Conservation (phyloP, 441 rosid genomes). For the Populus hybrid region DNA sequence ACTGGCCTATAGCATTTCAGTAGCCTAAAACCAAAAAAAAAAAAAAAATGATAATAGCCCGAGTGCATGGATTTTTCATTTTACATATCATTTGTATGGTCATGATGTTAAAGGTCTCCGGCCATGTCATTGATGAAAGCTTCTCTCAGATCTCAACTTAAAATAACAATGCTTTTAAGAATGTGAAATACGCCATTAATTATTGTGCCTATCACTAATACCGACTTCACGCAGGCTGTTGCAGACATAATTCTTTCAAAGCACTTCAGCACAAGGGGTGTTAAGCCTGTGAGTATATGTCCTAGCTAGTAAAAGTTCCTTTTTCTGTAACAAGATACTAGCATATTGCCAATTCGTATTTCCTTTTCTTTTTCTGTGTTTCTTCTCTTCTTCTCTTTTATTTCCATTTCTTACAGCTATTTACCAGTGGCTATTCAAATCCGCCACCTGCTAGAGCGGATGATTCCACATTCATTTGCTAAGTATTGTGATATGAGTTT, state of each 20-base stretch:
- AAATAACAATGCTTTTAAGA: background rate
- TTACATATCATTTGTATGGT: background rate
- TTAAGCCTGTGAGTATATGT: slow-evolving; percentile 61
- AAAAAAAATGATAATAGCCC: background rate
- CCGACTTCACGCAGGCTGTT: slow-evolving; percentile 53
- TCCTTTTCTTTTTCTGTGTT: background rate
- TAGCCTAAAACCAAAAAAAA: too few species aligned
- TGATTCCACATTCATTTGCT: background rate
- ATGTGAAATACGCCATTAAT: background rate
- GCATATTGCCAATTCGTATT: background rate
- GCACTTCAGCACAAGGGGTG: slow-evolving; percentile 63
- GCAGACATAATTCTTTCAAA: slow-evolving; percentile 74
- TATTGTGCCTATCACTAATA: background rate
- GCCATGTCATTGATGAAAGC: background rate
- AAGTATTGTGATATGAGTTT: background rate
- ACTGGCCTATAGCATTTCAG: background rate
- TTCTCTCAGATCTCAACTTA: background rate
- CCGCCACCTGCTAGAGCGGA: background rate
- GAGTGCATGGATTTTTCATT: background rate
- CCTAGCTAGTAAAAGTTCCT: background rate
- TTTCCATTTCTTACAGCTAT: background rate
- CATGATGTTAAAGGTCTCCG: background rate
- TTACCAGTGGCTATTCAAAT: background rate
- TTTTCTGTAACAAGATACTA: background rate
- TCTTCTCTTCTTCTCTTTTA: background rate